These are phyloP conservation scores for Suhomyces sp. DNA, from an alignment of 805 yeast species.

Conservation along the genomic window DNA sequence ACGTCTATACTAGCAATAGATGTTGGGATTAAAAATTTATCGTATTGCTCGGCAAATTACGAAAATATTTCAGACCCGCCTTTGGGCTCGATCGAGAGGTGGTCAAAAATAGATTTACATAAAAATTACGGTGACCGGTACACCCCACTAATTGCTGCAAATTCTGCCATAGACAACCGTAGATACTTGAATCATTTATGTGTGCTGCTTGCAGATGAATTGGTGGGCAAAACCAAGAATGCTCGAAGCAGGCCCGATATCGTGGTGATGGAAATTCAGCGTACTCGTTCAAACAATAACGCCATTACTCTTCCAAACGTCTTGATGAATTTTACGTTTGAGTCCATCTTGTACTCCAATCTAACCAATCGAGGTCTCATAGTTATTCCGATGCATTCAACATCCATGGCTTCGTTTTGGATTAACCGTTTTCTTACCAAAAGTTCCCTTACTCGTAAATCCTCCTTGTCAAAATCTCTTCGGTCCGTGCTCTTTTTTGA, in stretches of 20 bases:
- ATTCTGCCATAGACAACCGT: constrained; percentile 24
- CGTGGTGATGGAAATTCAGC: constrained; percentile 37
- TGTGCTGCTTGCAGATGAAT: constrained; percentile 16
- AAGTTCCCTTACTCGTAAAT: constrained; percentile 1
- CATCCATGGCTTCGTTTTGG: constrained; percentile 38
- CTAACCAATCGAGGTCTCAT: constrained; percentile 14
- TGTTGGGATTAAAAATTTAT: constrained; percentile 41
- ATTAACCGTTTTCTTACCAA: constrained; percentile 31
- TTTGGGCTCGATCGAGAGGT: constrained; percentile 6
- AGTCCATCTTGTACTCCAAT: constrained; percentile 33
- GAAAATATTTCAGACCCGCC: neutral
- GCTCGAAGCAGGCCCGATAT: constrained; percentile 17
- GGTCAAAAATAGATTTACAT: constrained; percentile 29
- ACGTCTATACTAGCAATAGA: constrained; percentile 29
- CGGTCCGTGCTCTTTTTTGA: constrained; percentile 13
- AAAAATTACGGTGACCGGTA: constrained; percentile 16
- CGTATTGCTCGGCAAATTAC: constrained; percentile 25
- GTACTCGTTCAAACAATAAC: constrained; percentile 35
- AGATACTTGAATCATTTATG: constrained; percentile 24
- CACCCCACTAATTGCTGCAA: constrained; percentile 5
- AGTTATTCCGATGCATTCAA: constrained; percentile 36
- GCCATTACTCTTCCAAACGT: constrained; percentile 39
- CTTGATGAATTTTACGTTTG: constrained; percentile 35
- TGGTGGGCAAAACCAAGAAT: constrained; percentile 10
- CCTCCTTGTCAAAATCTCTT: constrained; percentile 7